phyloP scores from a whole-genome alignment of 2,329 filamentous ascomycete species.

The Clonostachys rhizophaga region DNA sequence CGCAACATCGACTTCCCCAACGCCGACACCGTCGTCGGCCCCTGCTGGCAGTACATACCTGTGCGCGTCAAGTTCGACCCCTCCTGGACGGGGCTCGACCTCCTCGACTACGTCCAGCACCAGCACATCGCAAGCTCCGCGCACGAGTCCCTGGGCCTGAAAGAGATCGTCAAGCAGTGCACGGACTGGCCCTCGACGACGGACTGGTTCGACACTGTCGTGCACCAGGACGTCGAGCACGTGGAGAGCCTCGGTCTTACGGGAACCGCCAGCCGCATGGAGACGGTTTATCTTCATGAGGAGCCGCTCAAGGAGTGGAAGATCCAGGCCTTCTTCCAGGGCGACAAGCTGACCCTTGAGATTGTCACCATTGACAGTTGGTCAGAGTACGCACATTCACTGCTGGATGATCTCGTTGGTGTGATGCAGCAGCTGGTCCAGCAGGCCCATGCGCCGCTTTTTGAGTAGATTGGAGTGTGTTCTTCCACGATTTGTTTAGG shows the following conservation, averaged over 20 bases:
- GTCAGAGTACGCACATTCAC: constrained; percentile 40
- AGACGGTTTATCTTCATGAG: constrained; percentile 54
- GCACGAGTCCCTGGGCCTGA: constrained; percentile 49
- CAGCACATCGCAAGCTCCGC: constrained; percentile 53
- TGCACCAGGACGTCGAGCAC: constrained; percentile 57
- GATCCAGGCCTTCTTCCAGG: constrained; percentile 54
- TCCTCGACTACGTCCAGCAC: constrained; percentile 48
- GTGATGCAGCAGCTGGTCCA: constrained; percentile 32
- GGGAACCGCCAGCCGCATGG: constrained; percentile 36
- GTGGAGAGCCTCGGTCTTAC: constrained; percentile 47
- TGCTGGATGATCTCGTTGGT: constrained; percentile 44
- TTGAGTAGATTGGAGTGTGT: constrained; percentile 1
- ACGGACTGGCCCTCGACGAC: constrained; percentile 32
- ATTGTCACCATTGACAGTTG: constrained; percentile 56
- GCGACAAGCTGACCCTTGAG: constrained; percentile 48
- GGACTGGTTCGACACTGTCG: constrained; percentile 49
- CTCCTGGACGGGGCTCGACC: constrained; percentile 43
- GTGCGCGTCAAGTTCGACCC: constrained; percentile 52
- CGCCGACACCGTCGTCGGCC: constrained; percentile 55
- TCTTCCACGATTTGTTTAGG: no score
- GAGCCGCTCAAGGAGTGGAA: constrained; percentile 54
- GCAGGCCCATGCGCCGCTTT: constrained; percentile 16
- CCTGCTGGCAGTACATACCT: constrained; percentile 64
- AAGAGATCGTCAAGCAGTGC: constrained; percentile 45
- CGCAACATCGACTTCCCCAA: constrained; percentile 52